These are phyloP conservation scores for Hypoxylon lienhwacheense DNA, from an alignment of 495 filamentous ascomycete genomes.

Conservation along the genomic window DNA sequence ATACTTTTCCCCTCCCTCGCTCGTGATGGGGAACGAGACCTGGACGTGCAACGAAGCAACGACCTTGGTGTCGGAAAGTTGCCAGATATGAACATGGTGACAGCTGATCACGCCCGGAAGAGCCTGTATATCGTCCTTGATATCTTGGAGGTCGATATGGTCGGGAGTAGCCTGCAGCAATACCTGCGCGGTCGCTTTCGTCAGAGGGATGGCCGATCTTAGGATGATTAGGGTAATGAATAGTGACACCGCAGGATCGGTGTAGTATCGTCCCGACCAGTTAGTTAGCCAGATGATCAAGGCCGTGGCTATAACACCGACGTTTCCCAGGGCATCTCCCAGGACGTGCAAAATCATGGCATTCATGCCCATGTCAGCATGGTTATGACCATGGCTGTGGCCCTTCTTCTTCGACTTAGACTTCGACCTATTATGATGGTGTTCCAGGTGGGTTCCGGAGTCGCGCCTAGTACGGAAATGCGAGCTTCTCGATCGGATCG, in stretches of 20 bases:
- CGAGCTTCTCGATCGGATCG: slow-evolving; percentile 21
- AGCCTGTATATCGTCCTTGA: slow-evolving; percentile 84
- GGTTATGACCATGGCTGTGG: slow-evolving; percentile 66
- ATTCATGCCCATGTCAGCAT: slow-evolving; percentile 94
- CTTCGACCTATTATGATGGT: slow-evolving; percentile 82
- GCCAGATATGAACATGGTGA: slow-evolving; percentile 97
- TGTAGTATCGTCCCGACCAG: slow-evolving; percentile 65
- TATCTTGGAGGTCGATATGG: slow-evolving; percentile 82
- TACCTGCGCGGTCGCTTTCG: slow-evolving; percentile 89
- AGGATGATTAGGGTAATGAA: slow-evolving; percentile 96
- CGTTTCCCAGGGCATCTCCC: slow-evolving; percentile 94
- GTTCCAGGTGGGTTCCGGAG: slow-evolving; percentile 57
- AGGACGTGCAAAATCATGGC: slow-evolving; percentile 96
- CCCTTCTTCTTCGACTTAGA: slow-evolving; percentile 56
- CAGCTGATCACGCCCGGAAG: slow-evolving; percentile 84
- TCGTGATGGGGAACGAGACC: slow-evolving; percentile 69
- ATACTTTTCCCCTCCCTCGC: slow-evolving; percentile 75
- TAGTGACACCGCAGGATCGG: slow-evolving; percentile 92
- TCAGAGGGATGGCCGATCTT: slow-evolving; percentile 84
- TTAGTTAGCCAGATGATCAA: slow-evolving; percentile 88
- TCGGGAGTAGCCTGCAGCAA: slow-evolving; percentile 90
- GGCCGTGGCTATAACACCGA: slow-evolving; percentile 93
- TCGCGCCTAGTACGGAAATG: slow-evolving; percentile 39
- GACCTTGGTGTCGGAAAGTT: slow-evolving; percentile 89
- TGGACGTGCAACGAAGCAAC: slow-evolving; percentile 92